Conservation (phyloP, 1,139 yeast species). For the Sugiyamaella xylanicola region DNA sequence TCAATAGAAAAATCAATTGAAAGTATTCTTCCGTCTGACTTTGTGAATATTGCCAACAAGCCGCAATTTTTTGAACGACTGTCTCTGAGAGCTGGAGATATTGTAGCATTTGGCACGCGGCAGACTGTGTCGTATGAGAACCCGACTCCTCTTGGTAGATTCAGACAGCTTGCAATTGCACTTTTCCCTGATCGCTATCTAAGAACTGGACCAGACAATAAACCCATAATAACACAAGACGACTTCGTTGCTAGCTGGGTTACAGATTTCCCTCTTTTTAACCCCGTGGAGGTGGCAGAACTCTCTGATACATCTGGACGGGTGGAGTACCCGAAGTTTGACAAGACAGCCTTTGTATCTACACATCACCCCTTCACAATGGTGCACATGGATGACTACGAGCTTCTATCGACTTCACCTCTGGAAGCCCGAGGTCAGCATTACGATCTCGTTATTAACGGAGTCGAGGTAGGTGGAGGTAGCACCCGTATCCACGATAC, state of each 20-base stretch:
- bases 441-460: conserved; percentile 90
- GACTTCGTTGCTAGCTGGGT: conserved; percentile 81
- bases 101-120: conserved; percentile 74
- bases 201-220: conserved; percentile 39
- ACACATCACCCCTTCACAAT: conserved; percentile 98
- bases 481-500: conserved; percentile 93
- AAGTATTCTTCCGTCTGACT: neutral
- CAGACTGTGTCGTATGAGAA: conserved; percentile 73
- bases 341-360: conserved; percentile 53
- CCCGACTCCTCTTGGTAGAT: conserved; percentile 91
- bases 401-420: conserved; percentile 55
- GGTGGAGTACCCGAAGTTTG: conserved; percentile 62
- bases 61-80: conserved; percentile 24
- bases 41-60: conserved; percentile 28
- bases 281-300: conserved; percentile 50
- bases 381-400: conserved; percentile 74
- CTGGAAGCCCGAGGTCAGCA: conserved; percentile 83
- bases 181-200: conserved; percentile 56
- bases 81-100: conserved; percentile 60
- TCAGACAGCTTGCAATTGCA: conserved; percentile 71
- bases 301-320: conserved; percentile 27
- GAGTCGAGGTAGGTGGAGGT: conserved; percentile 97
- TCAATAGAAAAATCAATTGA: conserved; percentile 10
- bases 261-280: conserved; percentile 85
- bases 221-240: conserved; percentile 30